phyloP scores from a whole-genome alignment of 2,329 filamentous ascomycete species.

The Sporothrix phasma region DNA sequence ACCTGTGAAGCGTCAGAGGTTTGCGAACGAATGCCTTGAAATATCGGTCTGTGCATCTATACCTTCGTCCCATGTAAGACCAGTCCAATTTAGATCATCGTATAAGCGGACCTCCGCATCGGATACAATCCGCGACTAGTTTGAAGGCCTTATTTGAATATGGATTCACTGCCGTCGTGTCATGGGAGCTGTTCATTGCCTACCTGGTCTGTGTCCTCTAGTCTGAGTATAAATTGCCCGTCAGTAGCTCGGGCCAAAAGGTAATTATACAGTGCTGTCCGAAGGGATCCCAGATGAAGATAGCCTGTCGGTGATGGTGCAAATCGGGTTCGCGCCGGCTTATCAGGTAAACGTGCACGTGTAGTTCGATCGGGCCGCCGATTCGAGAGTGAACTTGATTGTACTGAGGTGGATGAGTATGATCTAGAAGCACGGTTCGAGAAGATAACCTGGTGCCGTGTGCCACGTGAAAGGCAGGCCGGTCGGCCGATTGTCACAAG shows the following conservation, averaged over 20 bases:
- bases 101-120: constrained; percentile 72
- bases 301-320: constrained; percentile 93
- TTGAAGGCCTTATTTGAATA: not conserved
- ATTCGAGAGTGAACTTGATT: not conserved
- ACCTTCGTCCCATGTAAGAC: constrained; percentile 90
- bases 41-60: not conserved
- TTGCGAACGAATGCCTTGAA: not conserved
- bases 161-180: not conserved
- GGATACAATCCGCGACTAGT: constrained; percentile 65
- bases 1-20: constrained; percentile 36
- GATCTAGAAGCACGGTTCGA: not conserved
- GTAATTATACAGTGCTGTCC: constrained; percentile 94
- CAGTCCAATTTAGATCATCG: constrained; percentile 78
- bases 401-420: not conserved
- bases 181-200: not conserved
- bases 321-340: constrained; percentile 70
- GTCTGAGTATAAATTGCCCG: constrained; percentile 79
- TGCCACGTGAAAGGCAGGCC: constrained; percentile 3
- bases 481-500: not conserved
- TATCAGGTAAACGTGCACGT: constrained; percentile 29
- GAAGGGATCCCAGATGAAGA: constrained; percentile 79
- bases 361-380: not conserved
- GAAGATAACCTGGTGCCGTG: not conserved
- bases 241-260: constrained; percentile 78
- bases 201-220: constrained; percentile 94